These are phyloP conservation scores for Rhododendron molle DNA, from an alignment of 148 eudicot species.

Conservation along the genomic window DNA sequence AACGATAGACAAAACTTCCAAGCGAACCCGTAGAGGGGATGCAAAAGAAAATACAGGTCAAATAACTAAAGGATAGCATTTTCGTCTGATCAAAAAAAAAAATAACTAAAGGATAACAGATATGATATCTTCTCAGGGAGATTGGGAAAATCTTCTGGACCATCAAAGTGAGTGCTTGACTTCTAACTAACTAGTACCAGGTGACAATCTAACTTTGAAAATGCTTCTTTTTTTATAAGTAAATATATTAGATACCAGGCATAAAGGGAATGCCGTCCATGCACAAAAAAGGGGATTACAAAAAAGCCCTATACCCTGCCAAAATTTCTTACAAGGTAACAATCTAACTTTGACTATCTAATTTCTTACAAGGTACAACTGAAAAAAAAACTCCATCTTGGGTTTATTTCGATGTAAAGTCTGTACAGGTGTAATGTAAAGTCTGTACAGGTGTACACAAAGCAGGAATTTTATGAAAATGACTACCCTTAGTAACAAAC, in stretches of 20 bases:
- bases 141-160: background rate
- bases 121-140: background rate
- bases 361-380: background rate
- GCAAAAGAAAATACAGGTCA: background rate
- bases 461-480: background rate
- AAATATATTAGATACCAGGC: background rate
- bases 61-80: background rate
- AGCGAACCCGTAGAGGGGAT: background rate
- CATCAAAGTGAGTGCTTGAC: background rate
- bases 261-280: background rate
- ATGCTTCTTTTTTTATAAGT: no score
- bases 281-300: background rate
- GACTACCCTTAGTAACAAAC: background rate
- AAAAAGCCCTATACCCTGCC: background rate
- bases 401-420: background rate
- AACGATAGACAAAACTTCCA: background rate
- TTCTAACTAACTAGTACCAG: background rate
- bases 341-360: background rate
- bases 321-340: background rate
- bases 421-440: background rate
- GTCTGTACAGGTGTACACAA: background rate
- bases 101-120: background rate
- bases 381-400: background rate
- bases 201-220: background rate
- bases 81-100: no score